phyloP scores from a whole-genome alignment of 2,329 filamentous ascomycete genomes.

The Diplodia sapinea region DNA sequence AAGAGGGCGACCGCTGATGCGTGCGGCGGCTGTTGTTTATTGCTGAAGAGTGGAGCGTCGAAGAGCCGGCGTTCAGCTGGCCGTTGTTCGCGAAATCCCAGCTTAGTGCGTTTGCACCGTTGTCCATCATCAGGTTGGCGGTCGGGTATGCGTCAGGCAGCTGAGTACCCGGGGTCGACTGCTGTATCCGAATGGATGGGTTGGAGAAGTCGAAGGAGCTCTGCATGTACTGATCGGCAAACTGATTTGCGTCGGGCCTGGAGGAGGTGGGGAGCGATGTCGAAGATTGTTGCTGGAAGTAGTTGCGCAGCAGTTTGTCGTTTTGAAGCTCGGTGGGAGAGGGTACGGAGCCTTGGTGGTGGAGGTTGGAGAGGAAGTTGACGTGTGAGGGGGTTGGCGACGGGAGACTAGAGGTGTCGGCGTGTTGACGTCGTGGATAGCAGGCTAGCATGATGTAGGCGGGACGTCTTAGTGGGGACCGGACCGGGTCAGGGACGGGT shows the following conservation, averaged over 20 bases:
- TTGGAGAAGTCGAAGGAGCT: constrained; percentile 41
- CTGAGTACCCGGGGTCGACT: constrained; percentile 49
- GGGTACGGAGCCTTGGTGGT: constrained; percentile 11
- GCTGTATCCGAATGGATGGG: constrained; percentile 49
- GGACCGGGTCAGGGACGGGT: constrained; percentile 32
- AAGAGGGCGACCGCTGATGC: constrained; percentile 49
- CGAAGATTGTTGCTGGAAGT: constrained; percentile 15
- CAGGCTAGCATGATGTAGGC: constrained; percentile 32
- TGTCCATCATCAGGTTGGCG: constrained; percentile 42
- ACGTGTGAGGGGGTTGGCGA: constrained; percentile 21
- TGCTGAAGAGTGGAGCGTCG: constrained; percentile 18
- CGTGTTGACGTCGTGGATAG: constrained; percentile 31
- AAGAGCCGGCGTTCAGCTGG: constrained; percentile 34
- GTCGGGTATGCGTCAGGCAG: constrained; percentile 37
- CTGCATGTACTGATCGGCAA: constrained; percentile 30
- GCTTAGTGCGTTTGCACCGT: constrained; percentile 38
- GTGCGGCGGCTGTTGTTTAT: constrained; percentile 30
- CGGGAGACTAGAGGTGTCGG: not conserved
- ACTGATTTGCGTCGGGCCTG: constrained; percentile 15
- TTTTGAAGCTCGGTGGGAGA: constrained; percentile 25
- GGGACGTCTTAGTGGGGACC: constrained; percentile 27
- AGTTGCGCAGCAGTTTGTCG: constrained; percentile 23
- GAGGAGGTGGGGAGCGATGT: not conserved
- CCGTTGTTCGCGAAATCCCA: constrained; percentile 45
- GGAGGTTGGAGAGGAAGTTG: constrained; percentile 31